Conservation (phyloP, 805 yeast genomes). For the Monosporozyma unispora region DNA sequence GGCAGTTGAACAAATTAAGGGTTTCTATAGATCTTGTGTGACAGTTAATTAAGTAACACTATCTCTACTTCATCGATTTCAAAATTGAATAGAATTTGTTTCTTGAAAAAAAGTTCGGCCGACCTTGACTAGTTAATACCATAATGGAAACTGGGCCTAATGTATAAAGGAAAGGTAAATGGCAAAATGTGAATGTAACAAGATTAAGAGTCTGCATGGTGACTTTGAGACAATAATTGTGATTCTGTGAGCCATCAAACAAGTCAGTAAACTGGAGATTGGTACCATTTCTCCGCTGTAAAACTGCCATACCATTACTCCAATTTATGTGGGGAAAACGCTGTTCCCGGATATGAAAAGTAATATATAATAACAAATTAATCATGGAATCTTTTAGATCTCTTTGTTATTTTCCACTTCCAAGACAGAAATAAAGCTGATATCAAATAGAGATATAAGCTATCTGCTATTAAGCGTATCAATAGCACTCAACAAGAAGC, state of each 20-base stretch:
- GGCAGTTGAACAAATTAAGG: too few relatives aligned
- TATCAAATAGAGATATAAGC: too few relatives aligned
- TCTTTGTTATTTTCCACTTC: not conserved
- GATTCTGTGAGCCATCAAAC: too few relatives aligned
- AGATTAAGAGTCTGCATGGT: too few relatives aligned
- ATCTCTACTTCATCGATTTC: not conserved
- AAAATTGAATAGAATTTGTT: not conserved
- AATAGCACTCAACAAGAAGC: not conserved
- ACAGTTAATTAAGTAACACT: not conserved
- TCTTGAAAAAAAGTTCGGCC: not conserved
- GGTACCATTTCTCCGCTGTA: not conserved
- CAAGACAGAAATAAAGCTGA: too few relatives aligned
- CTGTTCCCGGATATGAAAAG: not conserved
- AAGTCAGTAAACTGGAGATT: not conserved
- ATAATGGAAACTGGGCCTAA: too few relatives aligned
- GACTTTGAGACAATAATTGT: too few relatives aligned
- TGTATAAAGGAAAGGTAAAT: too few relatives aligned
- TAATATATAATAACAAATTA: not conserved
- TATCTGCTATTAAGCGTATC: too few relatives aligned
- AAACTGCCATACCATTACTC: not conserved
- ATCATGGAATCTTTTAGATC: not conserved
- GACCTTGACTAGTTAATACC: not conserved
- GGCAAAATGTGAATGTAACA: too few relatives aligned
- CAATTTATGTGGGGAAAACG: not conserved
- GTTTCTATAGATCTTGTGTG: not conserved